Evolutionary conservation across 768 basidiomycete species (phyloP).

Genomic region (Filobasidium wieringae): DNA sequence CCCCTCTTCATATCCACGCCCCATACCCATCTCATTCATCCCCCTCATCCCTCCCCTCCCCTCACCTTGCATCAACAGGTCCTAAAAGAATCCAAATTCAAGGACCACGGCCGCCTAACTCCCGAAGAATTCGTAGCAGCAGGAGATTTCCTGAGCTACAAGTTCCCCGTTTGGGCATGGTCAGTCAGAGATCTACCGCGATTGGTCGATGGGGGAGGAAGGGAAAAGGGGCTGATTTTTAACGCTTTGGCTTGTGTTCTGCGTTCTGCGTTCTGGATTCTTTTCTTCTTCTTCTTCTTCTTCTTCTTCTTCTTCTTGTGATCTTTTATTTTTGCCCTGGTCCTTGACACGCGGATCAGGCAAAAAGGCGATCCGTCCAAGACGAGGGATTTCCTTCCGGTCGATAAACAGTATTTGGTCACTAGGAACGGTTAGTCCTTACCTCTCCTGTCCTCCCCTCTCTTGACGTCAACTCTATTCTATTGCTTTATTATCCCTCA

Average conservation of each 20-base stretch:
- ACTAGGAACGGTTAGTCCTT: constrained; percentile 55
- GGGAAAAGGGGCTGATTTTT: neutral
- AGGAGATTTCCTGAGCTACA: constrained; percentile 92
- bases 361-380: constrained; percentile 81
- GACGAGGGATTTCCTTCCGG: constrained; percentile 80
- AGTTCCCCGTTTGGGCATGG: constrained; percentile 98
- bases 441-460: neutral
- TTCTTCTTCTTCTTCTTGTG: neutral
- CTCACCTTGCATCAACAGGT: constrained; percentile 48
- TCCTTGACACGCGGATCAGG: constrained; percentile 44
- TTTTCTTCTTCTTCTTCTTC: neutral
- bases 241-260: neutral
- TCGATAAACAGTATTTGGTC: constrained; percentile 91
- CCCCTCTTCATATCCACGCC: neutral
- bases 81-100: constrained; percentile 95
- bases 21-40: neutral
- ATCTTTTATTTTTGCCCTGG: neutral
- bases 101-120: constrained; percentile 91
- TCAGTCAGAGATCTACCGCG: constrained; percentile 42
- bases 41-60: neutral
- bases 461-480: neutral
- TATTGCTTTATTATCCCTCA: neutral
- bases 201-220: too few relatives aligned
- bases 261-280: too few relatives aligned
- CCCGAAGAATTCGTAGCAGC: constrained; percentile 98